Evolutionary conservation across 2,329 filamentous ascomycete species (phyloP), one percentile per base, ranked within the genome.

Genomic region (Alternaria sp.): DNA sequence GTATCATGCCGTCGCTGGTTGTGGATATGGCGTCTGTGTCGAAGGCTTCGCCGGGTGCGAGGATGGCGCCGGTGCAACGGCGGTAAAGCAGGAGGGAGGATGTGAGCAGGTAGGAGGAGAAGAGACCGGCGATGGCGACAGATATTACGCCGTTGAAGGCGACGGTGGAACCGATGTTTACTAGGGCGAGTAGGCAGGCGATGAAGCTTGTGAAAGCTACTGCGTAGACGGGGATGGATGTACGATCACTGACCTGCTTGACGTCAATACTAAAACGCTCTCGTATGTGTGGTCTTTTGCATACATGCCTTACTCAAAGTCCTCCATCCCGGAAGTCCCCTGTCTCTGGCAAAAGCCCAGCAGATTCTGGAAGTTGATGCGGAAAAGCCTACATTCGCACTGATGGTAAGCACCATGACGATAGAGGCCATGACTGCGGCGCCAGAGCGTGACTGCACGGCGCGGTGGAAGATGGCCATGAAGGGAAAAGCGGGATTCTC

Each of bases 401-500:
- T 73, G 62, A 77, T 71, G 4, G 72, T 67, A 42, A 79, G 71
- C 8, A 73, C 57, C 52, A 72, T 60, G 2, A 75, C 48, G 4
- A 73, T 51, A 1, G 66, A 63, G 1, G 66, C 76, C 75, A 86
- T 81, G 7, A 79, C 77, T 5, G 80, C 81, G 2, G 82, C 80
- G 2, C 79, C 80, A 2, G 65, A 24, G 0, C 53, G 61, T 2
- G 72, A 75, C 21, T 63, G 56, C 0, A 69, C 65, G 1, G 68
- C 71, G 5, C 64, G 55, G n/a, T 65, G 62, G 45, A 86, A 83
- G 29, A 84, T 65, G 3, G 84, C 82, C 2, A 85, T 82, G 48
- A 71, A 73, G 0, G 72, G 71, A n/a, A 72, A 74, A 79, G 66
- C 84, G 80, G 4, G 84, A 80, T 65, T 68, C 56, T 56, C 68